A percentile compares a stretch with the other conserved stretches of the same genome.
These are phyloP conservation scores for Corylus avellana DNA, from an alignment of 306 rosid genomes.

Conservation along the genomic window DNA sequence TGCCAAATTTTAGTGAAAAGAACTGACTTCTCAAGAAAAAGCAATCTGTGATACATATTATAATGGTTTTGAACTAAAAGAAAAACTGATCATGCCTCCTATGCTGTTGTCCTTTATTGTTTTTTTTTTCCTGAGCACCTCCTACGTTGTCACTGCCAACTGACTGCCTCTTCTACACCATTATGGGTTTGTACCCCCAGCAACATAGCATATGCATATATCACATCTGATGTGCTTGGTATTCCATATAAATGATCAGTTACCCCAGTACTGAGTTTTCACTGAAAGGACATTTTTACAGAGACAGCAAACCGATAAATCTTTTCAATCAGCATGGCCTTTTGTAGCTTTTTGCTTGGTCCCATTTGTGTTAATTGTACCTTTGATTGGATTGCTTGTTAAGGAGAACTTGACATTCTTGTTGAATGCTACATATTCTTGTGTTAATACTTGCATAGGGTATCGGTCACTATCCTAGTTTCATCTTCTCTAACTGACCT, in stretches of 20 bases:
- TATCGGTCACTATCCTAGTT: background rate
- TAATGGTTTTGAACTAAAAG: too few relatives aligned
- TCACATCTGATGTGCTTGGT: background rate
- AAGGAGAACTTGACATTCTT: background rate
- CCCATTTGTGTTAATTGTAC: background rate
- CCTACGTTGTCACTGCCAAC: background rate
- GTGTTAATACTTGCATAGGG: background rate
- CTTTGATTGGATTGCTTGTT: background rate
- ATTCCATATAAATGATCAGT: background rate
- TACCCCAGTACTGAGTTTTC: background rate
- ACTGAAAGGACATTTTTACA: background rate
- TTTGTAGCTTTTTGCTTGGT: background rate
- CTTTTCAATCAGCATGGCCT: background rate
- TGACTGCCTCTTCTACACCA: background rate
- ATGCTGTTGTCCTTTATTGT: too few relatives aligned
- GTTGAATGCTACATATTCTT: background rate
- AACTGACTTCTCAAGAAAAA: background rate
- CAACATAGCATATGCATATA: background rate
- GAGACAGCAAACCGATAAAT: background rate
- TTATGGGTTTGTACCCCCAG: background rate
- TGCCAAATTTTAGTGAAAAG: background rate
- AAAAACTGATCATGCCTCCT: too few relatives aligned
- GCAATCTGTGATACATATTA: background rate
- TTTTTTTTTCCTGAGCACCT: background rate
- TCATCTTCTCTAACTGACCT: background rate